Base-by-base conservation (phyloP, 176 grass and related monocot genomes). In the Rhynchospora tenuis region DNA sequence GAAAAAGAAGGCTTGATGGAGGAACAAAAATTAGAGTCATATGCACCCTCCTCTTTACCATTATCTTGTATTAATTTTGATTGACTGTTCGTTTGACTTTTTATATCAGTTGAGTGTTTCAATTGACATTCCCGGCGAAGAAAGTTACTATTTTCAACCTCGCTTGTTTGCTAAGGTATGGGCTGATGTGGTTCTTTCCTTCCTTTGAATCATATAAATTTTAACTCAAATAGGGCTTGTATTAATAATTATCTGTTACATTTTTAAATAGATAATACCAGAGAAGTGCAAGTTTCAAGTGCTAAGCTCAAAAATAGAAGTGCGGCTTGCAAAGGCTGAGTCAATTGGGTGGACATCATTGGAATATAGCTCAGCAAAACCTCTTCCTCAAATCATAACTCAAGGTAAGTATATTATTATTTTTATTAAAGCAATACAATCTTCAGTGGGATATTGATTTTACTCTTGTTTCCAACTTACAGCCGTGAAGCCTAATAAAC, bases 131-230 rank as follows among this genome's bases (percentile, higher is more conserved):
- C 72, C 84, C 64, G 94, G 88, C 67, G 89, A 94, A 80, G 94
- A 97, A 73, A 59, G 83, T 0, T 97, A 92, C 68, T 87, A 88
- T 87, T 97, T 97, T 59, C 91, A 97, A 58, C 89, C 82, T 48
- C 89, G 91, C 15, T 73, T 97, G 26, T 97, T 94, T 63, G 81
- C 86, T 78, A 94, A 94, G 94, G 94, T 97, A 81, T 54, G 22
- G 3, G 11, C 48, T 51, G 48, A 7, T 51, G 48, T 7, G 48
- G 48, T 51, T 51, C 48, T 38, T 38, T 38, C 33, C 33, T 38
- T 38, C 48, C 5, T 12, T 12, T 24, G 1, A 38, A 3, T 9
- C 16, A 23, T 28, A 72, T 5, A 45, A 72, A n/a, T 46, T 63
- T 82, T 68, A 15, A 23, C 20, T 82, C 9, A 10, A 48, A 57